Conservation (phyloP, 371 early-diverging fungal species). For the Mucor racemosus region DNA sequence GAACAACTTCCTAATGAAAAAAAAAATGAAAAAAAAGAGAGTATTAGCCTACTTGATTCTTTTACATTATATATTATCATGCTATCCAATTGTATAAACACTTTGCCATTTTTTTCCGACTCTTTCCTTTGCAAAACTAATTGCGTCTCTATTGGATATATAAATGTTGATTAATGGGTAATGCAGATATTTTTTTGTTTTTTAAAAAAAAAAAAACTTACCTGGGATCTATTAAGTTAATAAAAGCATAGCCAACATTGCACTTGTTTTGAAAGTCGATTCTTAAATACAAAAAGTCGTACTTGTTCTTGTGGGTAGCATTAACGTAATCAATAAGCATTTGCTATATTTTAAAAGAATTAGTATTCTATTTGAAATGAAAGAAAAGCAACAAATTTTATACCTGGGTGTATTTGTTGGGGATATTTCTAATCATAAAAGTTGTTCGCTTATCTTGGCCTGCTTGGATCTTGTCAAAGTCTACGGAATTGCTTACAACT, state of each 20-base stretch:
- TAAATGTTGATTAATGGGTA: too few species aligned
- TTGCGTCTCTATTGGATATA: slow-evolving; percentile 47
- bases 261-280: slow-evolving; percentile 92
- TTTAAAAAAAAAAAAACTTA: slow-evolving; percentile 32
- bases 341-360: background rate
- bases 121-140: slow-evolving; percentile 74
- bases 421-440: slow-evolving; percentile 34
- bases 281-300: slow-evolving; percentile 91
- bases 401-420: slow-evolving; percentile 34
- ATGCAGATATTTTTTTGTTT: too few species aligned
- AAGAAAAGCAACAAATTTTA: background rate
- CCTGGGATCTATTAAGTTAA: slow-evolving; percentile 77
- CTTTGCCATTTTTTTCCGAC: slow-evolving; percentile 82
- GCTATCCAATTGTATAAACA: slow-evolving; percentile 30
- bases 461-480: slow-evolving; percentile 12
- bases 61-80: background rate
- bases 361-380: background rate
- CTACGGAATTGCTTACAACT: background rate
- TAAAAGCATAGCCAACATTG: slow-evolving; percentile 91
- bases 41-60: background rate
- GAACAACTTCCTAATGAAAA: slow-evolving; percentile 67
- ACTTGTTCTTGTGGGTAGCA: slow-evolving; percentile 73
- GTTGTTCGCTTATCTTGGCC: slow-evolving; percentile 25
- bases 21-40: background rate
- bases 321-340: slow-evolving; percentile 52